Conservation (phyloP, 148 eudicot genomes). For the Drosera capensis region DNA sequence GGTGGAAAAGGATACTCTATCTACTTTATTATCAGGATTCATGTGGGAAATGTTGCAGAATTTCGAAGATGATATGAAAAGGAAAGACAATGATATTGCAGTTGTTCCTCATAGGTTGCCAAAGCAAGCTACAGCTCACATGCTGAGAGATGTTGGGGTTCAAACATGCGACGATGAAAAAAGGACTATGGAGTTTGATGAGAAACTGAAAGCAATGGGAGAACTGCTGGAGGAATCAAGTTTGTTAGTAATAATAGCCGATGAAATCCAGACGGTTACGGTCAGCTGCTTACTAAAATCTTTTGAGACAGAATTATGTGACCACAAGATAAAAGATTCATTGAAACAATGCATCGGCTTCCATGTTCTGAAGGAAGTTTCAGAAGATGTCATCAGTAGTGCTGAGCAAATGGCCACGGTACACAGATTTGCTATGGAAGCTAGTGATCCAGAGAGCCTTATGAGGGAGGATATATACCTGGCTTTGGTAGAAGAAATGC, state of each 20-base stretch:
- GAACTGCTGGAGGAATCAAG: slow-evolving; percentile 8
- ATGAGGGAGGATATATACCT: slow-evolving; percentile 17
- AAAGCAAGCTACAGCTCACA: too few species aligned
- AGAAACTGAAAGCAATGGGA: slow-evolving; percentile 11
- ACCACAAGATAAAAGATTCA: slow-evolving; percentile 5
- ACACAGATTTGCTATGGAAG: slow-evolving; percentile 1
- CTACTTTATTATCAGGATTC: slow-evolving; percentile 24
- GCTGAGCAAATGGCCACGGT: slow-evolving; percentile 5
- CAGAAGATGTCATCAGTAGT: not conserved
- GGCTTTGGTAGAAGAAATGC: slow-evolving; percentile 20
- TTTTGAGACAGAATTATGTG: slow-evolving; percentile 8
- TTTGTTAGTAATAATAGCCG: slow-evolving; percentile 11
- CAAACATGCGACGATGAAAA: too few species aligned
- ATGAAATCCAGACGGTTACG: slow-evolving; percentile 18
- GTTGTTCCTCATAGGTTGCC: too few species aligned
- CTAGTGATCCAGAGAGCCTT: slow-evolving; percentile 4
- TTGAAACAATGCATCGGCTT: slow-evolving; percentile 4
- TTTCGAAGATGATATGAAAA: slow-evolving; percentile 9
- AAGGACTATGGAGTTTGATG: too few species aligned
- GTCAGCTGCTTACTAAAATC: slow-evolving; percentile 17
- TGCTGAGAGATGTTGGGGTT: too few species aligned
- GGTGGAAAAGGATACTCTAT: slow-evolving; percentile 34
- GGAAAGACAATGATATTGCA: too few species aligned
- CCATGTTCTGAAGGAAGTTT: slow-evolving; percentile 3
- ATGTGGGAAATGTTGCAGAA: slow-evolving; percentile 13